Conservation (phyloP, 805 yeast genomes). For the Metschnikowia colocasiae region DNA sequence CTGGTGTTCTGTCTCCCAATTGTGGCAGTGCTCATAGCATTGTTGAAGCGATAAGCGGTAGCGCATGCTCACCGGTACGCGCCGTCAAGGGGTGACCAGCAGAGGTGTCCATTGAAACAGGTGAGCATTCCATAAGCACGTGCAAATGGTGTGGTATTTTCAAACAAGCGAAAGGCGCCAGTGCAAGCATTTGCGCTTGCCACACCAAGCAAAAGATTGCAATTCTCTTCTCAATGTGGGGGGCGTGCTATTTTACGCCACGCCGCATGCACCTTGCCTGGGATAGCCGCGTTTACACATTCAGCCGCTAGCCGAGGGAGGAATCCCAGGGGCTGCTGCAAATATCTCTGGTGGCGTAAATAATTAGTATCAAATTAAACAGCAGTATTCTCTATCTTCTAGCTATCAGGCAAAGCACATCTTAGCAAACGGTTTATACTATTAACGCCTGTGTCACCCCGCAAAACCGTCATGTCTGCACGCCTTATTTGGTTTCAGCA, state of each 20-base stretch:
- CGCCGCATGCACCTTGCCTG: not conserved
- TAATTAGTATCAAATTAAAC: not conserved
- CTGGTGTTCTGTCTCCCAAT: not conserved
- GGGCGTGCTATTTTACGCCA: not conserved
- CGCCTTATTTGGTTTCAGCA: not conserved
- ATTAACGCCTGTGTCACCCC: not conserved
- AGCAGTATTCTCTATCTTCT: conserved; percentile 1
- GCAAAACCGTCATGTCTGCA: not conserved
- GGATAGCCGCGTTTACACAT: not conserved
- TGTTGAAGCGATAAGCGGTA: not conserved
- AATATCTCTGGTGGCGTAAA: not conserved
- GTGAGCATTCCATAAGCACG: not conserved
- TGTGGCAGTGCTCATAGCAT: conserved; percentile 1
- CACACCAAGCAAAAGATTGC: not conserved
- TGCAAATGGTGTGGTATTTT: not conserved
- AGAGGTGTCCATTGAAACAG: not conserved
- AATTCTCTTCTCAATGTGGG: not conserved
- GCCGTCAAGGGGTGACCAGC: not conserved
- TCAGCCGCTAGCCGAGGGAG: not conserved
- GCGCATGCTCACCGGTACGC: not conserved
- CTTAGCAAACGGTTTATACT: not conserved
- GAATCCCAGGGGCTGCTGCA: not conserved
- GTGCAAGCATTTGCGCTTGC: not conserved
- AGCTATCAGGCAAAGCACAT: not conserved
- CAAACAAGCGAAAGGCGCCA: not conserved